Conservation (phyloP, 2,329 filamentous ascomycete genomes). For the Scopulariopsis brevicaulis region DNA sequence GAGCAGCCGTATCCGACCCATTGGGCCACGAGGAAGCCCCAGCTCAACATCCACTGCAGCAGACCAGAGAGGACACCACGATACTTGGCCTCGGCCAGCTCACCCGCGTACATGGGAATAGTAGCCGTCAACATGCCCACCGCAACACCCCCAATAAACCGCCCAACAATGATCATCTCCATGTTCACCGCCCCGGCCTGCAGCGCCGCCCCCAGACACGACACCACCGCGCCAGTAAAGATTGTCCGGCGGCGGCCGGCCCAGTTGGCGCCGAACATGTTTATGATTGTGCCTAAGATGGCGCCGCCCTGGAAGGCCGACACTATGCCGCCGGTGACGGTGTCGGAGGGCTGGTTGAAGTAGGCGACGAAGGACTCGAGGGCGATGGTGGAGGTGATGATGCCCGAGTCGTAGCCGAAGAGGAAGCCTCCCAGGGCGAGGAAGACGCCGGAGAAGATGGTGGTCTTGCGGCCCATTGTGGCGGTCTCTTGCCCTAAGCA, state of each 20-base stretch:
- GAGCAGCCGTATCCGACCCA: conserved; percentile 21
- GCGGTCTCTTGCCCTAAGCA: not conserved
- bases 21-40: conserved; percentile 26
- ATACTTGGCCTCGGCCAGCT: conserved; percentile 23
- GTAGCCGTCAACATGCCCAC: conserved; percentile 34
- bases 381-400: conserved; percentile 23
- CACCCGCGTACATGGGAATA: conserved; percentile 32
- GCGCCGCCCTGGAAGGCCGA: conserved; percentile 15
- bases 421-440: conserved; percentile 16
- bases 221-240: conserved; percentile 16
- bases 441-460: conserved; percentile 13
- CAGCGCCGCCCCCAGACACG: conserved; percentile 16
- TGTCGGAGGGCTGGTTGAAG: conserved; percentile 23
- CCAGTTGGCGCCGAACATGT: conserved; percentile 16
- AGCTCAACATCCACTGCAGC: conserved; percentile 31
- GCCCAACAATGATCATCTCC: conserved; percentile 33
- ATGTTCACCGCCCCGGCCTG: conserved; percentile 18
- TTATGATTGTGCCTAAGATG: conserved; percentile 14
- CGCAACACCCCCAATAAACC: conserved; percentile 35
- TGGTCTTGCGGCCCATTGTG: conserved; percentile 4
- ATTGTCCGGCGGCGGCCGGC: conserved; percentile 18
- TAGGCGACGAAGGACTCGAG: conserved; percentile 23
- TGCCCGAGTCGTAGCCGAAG: conserved; percentile 35
- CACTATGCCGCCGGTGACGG: conserved; percentile 13
- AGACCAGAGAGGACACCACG: conserved; percentile 26